Evolutionary conservation across 202 grass and related monocot genomes (phyloP), one percentile per base, ranked within the genome.

Genomic region (Panicum hallii): DNA sequence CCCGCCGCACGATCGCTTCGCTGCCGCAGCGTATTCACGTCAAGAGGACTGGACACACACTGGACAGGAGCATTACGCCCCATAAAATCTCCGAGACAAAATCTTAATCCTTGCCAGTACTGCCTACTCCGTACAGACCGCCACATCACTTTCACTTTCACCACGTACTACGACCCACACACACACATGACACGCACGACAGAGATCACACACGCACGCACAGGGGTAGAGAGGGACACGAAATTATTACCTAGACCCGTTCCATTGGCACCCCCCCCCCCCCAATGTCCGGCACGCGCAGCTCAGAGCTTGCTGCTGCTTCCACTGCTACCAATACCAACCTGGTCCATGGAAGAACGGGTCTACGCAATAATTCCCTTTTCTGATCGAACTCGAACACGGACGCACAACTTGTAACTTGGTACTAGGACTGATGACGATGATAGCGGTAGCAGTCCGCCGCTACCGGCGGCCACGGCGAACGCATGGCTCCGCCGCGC

Each of bases 211-310:
- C 58, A 32, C 41, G 45, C 42, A 43, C 1, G 28, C 19, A 17
- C 3, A 36, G 4, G 19, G 55, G n/a, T 28, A 50, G 23, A 30
- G 40, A 70, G 28, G n/a, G 55, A 77, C 70, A 20, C 45, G 82
- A 56, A 92, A 88, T 92, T 92, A 88, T 88, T 89, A 86, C 83
- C 82, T 86, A 92, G 86, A 92, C 87, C 87, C 83, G 86, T 91
- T 91, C 89, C 89, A 88, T 88, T 87, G 89, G 81, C 77, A 81
- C 74, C 79, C 65, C 0, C 26, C 77, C 77, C 74, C 79, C 65
- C 0, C 26, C 70, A 19, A 78, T 66, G 73, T 53, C 76, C 70
- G 43, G 75, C 77, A 72, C 64, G 9, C 48, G 26, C 26, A 26
- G 26, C 26, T 26, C 26, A 26, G 26, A 26, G 26, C 26, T 26